A percentile compares a stretch with the other conserved stretches of the same genome.
Conservation (phyloP, 495 filamentous ascomycete species). For the Evernia prunastri region DNA sequence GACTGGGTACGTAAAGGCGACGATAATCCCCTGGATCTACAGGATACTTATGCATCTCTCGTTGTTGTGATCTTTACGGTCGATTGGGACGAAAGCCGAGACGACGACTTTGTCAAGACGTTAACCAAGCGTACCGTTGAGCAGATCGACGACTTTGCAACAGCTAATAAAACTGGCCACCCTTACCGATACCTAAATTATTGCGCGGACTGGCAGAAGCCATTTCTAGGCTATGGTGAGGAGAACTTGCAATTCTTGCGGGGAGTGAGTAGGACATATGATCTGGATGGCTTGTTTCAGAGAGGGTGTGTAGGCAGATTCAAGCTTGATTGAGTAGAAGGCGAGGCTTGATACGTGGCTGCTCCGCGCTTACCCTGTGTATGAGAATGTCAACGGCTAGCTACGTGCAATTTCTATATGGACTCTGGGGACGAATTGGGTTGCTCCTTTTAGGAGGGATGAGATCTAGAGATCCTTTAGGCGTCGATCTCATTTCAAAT, state of each 20-base stretch:
- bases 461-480: too few species aligned
- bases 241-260: conserved; percentile 30
- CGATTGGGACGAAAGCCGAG: conserved; percentile 27
- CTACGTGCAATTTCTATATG: too few species aligned
- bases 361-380: too few species aligned
- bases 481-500: too few species aligned
- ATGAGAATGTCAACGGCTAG: too few species aligned
- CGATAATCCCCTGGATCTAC: conserved; percentile 28
- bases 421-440: too few species aligned
- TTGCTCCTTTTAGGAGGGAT: too few species aligned
- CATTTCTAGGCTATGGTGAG: conserved; percentile 34
- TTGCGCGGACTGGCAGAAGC: conserved; percentile 31
- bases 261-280: conserved; percentile 30
- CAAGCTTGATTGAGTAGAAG: conserved; percentile 26
- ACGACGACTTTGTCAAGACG: conserved; percentile 31
- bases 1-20: conserved; percentile 29
- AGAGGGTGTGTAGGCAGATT: conserved; percentile 31
- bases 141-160: conserved; percentile 30
- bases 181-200: conserved; percentile 34
- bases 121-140: conserved; percentile 26
- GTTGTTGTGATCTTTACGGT: conserved; percentile 32
- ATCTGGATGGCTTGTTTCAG: conserved; percentile 33
- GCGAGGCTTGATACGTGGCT: conserved; percentile 7
- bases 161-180: conserved; percentile 26
- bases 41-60: conserved; percentile 27